Percentiles rank a stretch among this genome's conserved stretches.
These are phyloP conservation scores for Rhynchospora pubera DNA, from an alignment of 176 grass and related monocot species.

Conservation along the genomic window DNA sequence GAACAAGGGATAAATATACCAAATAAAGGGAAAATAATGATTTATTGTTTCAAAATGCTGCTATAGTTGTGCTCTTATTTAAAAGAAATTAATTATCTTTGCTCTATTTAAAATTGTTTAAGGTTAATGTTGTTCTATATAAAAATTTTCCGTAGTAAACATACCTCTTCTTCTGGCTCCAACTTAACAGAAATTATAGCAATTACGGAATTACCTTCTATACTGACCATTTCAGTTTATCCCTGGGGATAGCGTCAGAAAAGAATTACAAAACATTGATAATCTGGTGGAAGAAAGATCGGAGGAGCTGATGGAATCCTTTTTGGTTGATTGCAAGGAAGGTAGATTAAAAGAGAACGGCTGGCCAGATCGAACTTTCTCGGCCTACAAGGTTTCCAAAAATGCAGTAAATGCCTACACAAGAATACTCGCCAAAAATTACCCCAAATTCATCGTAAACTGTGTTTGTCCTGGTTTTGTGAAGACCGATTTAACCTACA, in stretches of 20 bases:
- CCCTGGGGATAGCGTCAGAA: conserved; percentile 27
- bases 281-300: conserved; percentile 33
- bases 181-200: neutral
- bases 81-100: too few relatives aligned
- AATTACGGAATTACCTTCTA: too few relatives aligned
- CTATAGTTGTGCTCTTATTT: too few relatives aligned
- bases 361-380: conserved; percentile 46
- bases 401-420: conserved; percentile 32
- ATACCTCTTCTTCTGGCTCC: neutral
- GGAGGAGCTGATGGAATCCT: conserved; percentile 21
- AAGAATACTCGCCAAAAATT: conserved; percentile 29
- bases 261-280: conserved; percentile 25
- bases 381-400: conserved; percentile 30
- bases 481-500: conserved; percentile 30
- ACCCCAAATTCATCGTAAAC: conserved; percentile 20
- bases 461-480: conserved; percentile 24
- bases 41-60: too few relatives aligned
- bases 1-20: too few relatives aligned
- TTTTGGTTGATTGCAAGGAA: conserved; percentile 29
- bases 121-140: too few relatives aligned
- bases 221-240: conserved; percentile 14
- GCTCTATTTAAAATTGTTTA: too few relatives aligned
- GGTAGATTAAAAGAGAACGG: conserved; percentile 37
- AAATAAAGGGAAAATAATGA: too few relatives aligned
- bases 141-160: too few relatives aligned